A percentile compares a stretch with the other conserved stretches of the same genome.
phyloP scores from a whole-genome alignment of 768 basidiomycete genomes.

The Sutorius australiensis region DNA sequence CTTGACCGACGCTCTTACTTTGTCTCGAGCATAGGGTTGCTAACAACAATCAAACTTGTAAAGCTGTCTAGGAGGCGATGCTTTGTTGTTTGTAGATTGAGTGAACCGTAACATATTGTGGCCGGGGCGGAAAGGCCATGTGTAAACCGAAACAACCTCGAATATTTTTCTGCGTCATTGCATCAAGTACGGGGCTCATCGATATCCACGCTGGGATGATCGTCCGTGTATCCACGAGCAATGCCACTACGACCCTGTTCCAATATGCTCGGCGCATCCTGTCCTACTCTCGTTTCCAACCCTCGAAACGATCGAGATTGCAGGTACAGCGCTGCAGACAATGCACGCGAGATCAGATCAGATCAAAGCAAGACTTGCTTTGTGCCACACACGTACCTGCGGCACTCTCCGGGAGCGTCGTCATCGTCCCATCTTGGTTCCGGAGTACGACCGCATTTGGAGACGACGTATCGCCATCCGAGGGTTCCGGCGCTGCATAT shows the following conservation, averaged over 20 bases:
- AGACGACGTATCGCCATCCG: slow-evolving; percentile 19
- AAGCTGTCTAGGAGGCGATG: neutral
- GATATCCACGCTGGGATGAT: slow-evolving; percentile 17
- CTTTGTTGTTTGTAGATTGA: neutral
- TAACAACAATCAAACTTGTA: neutral
- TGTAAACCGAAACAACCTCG: neutral
- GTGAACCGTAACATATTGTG: neutral
- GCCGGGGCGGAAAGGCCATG: neutral
- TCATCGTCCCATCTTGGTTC: slow-evolving; percentile 59
- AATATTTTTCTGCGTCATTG: neutral
- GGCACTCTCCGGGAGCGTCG: slow-evolving; percentile 58
- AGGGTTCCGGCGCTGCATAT: slow-evolving; percentile 6
- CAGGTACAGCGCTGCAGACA: slow-evolving; percentile 59
- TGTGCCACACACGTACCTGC: slow-evolving; percentile 46
- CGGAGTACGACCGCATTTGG: slow-evolving; percentile 53
- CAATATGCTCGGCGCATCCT: slow-evolving; percentile 74
- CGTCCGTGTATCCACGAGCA: slow-evolving; percentile 79
- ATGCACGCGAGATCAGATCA: slow-evolving; percentile 4
- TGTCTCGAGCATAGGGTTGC: neutral
- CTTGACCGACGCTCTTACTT: neutral
- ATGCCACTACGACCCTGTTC: slow-evolving; percentile 91
- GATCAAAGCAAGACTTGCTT: slow-evolving; percentile 3
- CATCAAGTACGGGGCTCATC: neutral
- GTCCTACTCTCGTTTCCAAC: slow-evolving; percentile 70
- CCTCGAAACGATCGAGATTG: slow-evolving; percentile 75